Conservation (phyloP, 1,139 yeast species). For the Geotrichum candidum region DNA sequence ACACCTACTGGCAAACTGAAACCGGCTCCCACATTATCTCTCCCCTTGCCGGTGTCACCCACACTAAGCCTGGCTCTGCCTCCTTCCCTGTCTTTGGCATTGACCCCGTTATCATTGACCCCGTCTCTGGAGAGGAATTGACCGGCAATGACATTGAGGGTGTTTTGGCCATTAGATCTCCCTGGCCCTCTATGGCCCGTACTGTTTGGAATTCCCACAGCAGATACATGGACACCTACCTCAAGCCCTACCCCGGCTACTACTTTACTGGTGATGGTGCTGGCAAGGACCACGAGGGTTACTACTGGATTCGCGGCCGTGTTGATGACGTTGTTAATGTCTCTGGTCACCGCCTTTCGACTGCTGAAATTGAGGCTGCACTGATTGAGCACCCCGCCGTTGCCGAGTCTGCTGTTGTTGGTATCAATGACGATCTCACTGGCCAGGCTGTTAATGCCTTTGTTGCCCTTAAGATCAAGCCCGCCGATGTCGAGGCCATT, state of each 20-base stretch:
- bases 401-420: slow-evolving; percentile 84
- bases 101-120: slow-evolving; percentile 76
- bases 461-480: slow-evolving; percentile 60
- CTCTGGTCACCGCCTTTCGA: slow-evolving; percentile 85
- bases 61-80: slow-evolving; percentile 90
- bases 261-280: slow-evolving; percentile 97
- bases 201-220: slow-evolving; percentile 80
- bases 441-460: slow-evolving; percentile 91
- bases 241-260: slow-evolving; percentile 86
- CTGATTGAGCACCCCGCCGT: slow-evolving; percentile 66
- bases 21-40: slow-evolving; percentile 87
- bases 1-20: slow-evolving; percentile 95
- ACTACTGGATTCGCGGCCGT: slow-evolving; percentile 93
- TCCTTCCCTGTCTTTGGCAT: slow-evolving; percentile 88
- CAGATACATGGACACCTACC: slow-evolving; percentile 79
- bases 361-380: slow-evolving; percentile 89
- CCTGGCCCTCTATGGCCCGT: slow-evolving; percentile 96
- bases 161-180: slow-evolving; percentile 69
- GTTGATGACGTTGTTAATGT: slow-evolving; percentile 93
- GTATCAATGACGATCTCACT: slow-evolving; percentile 79
- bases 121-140: slow-evolving; percentile 72
- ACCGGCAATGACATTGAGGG: slow-evolving; percentile 85
- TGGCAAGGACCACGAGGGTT: slow-evolving; percentile 88
- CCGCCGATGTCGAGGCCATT: slow-evolving; percentile 45
- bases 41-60: slow-evolving; percentile 81